A percentile compares a stretch with the other conserved stretches of the same genome.
phyloP scores from a whole-genome alignment of 1,284 basidiomycete genomes.

The Cutaneotrichosporon cyanovorans region DNA sequence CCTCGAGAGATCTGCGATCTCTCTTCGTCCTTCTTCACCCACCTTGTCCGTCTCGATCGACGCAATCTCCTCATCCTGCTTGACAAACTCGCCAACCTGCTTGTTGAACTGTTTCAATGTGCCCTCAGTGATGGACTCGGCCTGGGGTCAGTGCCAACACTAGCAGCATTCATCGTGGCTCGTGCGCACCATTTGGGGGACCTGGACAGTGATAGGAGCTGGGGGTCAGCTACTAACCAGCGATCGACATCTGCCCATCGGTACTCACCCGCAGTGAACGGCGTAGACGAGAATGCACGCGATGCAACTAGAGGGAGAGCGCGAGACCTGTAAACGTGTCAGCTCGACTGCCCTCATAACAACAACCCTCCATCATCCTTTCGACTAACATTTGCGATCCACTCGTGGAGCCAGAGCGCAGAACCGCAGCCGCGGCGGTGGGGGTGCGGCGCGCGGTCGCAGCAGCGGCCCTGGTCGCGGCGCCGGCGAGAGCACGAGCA shows the following conservation, averaged over 20 bases:
- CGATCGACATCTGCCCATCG: not conserved
- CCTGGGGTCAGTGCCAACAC: slow-evolving; percentile 41
- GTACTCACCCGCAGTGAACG: slow-evolving; percentile 11
- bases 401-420: no score
- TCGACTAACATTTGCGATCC: no score
- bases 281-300: slow-evolving; percentile 14
- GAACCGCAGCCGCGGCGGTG: no score
- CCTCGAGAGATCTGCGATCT: no score
- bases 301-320: slow-evolving; percentile 5
- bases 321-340: not conserved
- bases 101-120: slow-evolving; percentile 94
- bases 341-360: no score
- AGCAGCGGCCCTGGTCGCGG: no score
- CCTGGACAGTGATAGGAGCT: slow-evolving; percentile 57
- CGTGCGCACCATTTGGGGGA: slow-evolving; percentile 72
- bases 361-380: no score
- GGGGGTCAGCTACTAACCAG: not conserved
- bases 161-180: no score
- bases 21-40: no score
- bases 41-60: slow-evolving; percentile 99
- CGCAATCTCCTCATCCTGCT: slow-evolving; percentile 89
- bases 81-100: slow-evolving; percentile 84
- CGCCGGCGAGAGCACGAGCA: no score
- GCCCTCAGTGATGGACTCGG: slow-evolving; percentile 96
- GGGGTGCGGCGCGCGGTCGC: no score